Percentiles rank a stretch among this genome's conserved stretches.
Evolutionary conservation across 345 rosid genomes (phyloP).

Genomic region (Eucalyptus curtisii): DNA sequence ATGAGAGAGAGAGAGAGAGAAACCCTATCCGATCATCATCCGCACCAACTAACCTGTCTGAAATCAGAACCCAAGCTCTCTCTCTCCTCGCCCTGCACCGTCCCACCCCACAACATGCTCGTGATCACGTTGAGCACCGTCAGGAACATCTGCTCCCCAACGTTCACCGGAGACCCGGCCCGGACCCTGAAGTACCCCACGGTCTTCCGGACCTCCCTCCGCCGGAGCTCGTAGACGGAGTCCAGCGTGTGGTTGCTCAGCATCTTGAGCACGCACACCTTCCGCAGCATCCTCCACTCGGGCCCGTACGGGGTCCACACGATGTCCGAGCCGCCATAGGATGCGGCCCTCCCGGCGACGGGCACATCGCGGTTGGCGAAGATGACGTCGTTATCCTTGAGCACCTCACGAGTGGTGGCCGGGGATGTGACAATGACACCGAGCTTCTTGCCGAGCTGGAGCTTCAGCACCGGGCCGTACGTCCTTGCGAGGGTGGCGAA

Average conservation of each 20-base stretch:
- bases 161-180: slow-evolving; percentile 10
- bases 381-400: slow-evolving; percentile 25
- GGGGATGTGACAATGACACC: slow-evolving; percentile 25
- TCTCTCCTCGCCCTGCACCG: slow-evolving; percentile 18
- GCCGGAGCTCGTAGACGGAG: slow-evolving; percentile 31
- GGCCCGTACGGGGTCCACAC: slow-evolving; percentile 26
- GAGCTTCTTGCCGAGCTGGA: slow-evolving; percentile 27
- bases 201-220: slow-evolving; percentile 23
- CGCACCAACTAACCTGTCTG: slow-evolving; percentile 6
- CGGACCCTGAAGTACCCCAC: slow-evolving; percentile 2
- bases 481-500: slow-evolving; percentile 9
- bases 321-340: slow-evolving; percentile 25
- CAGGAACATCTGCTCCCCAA: slow-evolving; percentile 33
- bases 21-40: neutral
- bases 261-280: slow-evolving; percentile 33
- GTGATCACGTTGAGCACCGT: slow-evolving; percentile 25
- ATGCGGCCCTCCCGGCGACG: neutral
- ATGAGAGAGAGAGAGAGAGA: neutral
- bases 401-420: slow-evolving; percentile 17
- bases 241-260: slow-evolving; percentile 37
- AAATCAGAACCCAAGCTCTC: slow-evolving; percentile 14
- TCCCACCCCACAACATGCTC: slow-evolving; percentile 41
- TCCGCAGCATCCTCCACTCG: slow-evolving; percentile 34
- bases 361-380: slow-evolving; percentile 37
- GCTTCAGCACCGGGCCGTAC: slow-evolving; percentile 31